phyloP scores from a whole-genome alignment of 768 basidiomycete genomes.

The Boletus rubroflammeus region DNA sequence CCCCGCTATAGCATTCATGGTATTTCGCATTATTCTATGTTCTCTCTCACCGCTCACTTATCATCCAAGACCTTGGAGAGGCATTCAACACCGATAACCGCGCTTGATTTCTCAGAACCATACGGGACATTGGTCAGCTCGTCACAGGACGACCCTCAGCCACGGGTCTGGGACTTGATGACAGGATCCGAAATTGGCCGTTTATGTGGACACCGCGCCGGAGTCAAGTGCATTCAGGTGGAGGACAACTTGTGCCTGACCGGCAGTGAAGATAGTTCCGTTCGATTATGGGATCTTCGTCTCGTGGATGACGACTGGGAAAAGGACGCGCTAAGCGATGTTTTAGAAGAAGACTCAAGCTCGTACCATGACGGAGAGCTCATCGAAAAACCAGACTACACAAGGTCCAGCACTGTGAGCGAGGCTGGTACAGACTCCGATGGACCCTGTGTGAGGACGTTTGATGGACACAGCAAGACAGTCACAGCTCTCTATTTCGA shows the following conservation, averaged over 20 bases:
- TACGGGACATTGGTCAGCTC: constrained; percentile 92
- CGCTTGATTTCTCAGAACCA: constrained; percentile 94
- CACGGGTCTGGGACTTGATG: constrained; percentile 93
- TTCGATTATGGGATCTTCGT: constrained; percentile 89
- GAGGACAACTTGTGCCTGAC: constrained; percentile 90
- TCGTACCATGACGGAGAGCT: constrained; percentile 33
- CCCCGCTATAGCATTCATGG: constrained; percentile 95
- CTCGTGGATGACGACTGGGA: constrained; percentile 71
- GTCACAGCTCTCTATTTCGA: constrained; percentile 96
- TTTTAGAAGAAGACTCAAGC: constrained; percentile 58
- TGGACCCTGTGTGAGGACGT: constrained; percentile 55
- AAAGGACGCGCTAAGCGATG: constrained; percentile 55
- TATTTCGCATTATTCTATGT: constrained; percentile 29
- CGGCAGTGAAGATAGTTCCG: constrained; percentile 81
- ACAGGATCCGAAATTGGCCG: constrained; percentile 84
- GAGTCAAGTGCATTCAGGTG: constrained; percentile 88
- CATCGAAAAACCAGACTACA: constrained; percentile 37
- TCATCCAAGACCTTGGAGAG: constrained; percentile 69
- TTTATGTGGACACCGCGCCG: constrained; percentile 74
- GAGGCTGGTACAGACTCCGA: constrained; percentile 46
- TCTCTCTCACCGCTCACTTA: constrained; percentile 9
- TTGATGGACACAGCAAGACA: constrained; percentile 91
- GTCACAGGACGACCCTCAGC: constrained; percentile 79
- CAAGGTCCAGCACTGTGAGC: constrained; percentile 37
- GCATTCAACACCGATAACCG: constrained; percentile 78